phyloP scores from a whole-genome alignment of 345 rosid species.

The Clausena lansium region DNA sequence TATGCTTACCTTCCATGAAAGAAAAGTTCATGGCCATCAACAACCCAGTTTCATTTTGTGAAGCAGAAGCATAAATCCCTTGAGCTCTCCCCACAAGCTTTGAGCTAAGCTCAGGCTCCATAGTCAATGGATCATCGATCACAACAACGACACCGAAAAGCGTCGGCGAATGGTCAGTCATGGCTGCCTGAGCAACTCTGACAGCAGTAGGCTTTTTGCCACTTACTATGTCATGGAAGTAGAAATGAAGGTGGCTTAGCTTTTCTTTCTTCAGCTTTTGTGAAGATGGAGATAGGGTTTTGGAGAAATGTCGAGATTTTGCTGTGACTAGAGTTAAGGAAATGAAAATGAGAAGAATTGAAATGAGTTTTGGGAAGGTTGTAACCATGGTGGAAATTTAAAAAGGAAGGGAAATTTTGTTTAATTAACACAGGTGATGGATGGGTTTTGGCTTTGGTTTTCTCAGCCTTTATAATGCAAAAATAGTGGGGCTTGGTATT shows the following conservation, averaged over 20 bases:
- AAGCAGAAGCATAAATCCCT: conserved; percentile 22
- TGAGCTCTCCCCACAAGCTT: conserved; percentile 28
- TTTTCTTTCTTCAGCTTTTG: conserved; percentile 21
- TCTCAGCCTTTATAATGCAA: not conserved
- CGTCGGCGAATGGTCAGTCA: conserved; percentile 5
- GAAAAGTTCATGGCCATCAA: conserved; percentile 31
- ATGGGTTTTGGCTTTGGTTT: not conserved
- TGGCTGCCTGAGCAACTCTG: conserved; percentile 25
- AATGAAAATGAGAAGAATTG: not conserved
- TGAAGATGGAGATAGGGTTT: conserved; percentile 1
- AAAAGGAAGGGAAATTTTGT: not conserved
- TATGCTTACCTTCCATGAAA: conserved; percentile 32
- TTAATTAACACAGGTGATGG: no score
- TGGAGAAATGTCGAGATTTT: not conserved
- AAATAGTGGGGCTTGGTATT: not conserved
- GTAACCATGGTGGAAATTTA: not conserved
- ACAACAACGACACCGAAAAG: conserved; percentile 18
- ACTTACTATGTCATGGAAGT: conserved; percentile 30
- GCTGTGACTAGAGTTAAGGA: not conserved
- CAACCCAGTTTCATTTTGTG: conserved; percentile 13
- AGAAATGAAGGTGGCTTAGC: conserved; percentile 43
- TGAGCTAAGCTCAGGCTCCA: conserved; percentile 16
- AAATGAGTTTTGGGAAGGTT: not conserved
- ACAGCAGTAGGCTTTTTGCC: conserved; percentile 28
- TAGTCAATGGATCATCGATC: conserved; percentile 30